Conservation (phyloP, 106 monocot species). For the Dendrobium nobile region DNA sequence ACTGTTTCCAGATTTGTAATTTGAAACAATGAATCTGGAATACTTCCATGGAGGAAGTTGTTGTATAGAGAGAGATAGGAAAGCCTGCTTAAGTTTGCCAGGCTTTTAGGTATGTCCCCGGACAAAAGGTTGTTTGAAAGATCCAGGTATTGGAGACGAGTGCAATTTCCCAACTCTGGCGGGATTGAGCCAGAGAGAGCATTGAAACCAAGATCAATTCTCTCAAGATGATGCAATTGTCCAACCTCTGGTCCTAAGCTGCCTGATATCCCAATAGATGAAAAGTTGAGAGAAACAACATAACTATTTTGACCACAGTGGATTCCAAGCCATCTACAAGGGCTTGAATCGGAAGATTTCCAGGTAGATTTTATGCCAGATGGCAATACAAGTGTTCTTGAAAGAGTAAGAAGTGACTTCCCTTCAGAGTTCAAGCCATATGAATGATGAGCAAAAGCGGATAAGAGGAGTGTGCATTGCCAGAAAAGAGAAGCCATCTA, state of each 20-base stretch:
- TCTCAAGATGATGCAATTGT: constrained; percentile 27
- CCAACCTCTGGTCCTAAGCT: constrained; percentile 47
- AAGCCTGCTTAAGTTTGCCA: constrained; percentile 30
- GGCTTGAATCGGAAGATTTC: constrained; percentile 43
- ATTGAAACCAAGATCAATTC: constrained; percentile 29
- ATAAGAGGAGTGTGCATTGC: constrained; percentile 21
- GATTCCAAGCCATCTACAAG: constrained; percentile 56
- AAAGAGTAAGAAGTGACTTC: constrained; percentile 33
- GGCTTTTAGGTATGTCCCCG: constrained; percentile 50
- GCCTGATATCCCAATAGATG: constrained; percentile 31
- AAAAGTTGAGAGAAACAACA: constrained; percentile 35
- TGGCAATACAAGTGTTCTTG: constrained; percentile 33
- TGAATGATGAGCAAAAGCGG: constrained; percentile 18
- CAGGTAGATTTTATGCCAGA: constrained; percentile 36
- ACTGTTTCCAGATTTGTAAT: constrained; percentile 18
- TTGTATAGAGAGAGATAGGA: constrained; percentile 33
- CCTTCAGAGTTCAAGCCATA: constrained; percentile 44
- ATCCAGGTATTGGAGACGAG: constrained; percentile 39
- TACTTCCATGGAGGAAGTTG: constrained; percentile 44
- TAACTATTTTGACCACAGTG: constrained; percentile 15
- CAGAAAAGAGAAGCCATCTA: constrained; percentile 26
- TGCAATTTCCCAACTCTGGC: constrained; percentile 57
- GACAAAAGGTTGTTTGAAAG: constrained; percentile 42
- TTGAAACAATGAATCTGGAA: constrained; percentile 45
- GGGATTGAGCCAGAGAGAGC: constrained; percentile 44